phyloP scores from a whole-genome alignment of 768 basidiomycete genomes.

The Multifurca ochricompacta region DNA sequence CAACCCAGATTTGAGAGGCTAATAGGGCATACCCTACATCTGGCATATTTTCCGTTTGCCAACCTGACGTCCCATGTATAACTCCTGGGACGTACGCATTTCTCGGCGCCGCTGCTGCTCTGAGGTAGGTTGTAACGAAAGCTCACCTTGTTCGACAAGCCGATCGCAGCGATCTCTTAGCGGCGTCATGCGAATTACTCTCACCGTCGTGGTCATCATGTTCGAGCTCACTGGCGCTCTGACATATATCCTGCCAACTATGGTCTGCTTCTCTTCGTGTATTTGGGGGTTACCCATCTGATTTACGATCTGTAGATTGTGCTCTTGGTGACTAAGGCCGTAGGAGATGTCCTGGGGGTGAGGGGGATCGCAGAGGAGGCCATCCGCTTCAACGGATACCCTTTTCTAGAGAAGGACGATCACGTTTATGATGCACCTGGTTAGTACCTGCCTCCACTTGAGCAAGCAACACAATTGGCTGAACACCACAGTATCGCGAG shows the following conservation, averaged over 20 bases:
- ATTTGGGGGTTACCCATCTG: slow-evolving; percentile 16
- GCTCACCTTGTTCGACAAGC: background rate
- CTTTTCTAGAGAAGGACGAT: slow-evolving; percentile 94
- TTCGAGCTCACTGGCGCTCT: slow-evolving; percentile 96
- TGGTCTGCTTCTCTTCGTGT: slow-evolving; percentile 48
- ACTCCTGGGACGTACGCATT: slow-evolving; percentile 98
- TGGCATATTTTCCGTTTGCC: slow-evolving; percentile 85
- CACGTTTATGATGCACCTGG: slow-evolving; percentile 87
- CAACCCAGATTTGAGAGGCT: slow-evolving; percentile 1
- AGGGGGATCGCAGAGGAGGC: slow-evolving; percentile 95
- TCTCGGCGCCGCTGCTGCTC: slow-evolving; percentile 90
- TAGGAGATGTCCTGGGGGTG: slow-evolving; percentile 89
- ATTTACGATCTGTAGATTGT: slow-evolving; percentile 62
- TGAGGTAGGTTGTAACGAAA: slow-evolving; percentile 50
- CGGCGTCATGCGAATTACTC: slow-evolving; percentile 94
- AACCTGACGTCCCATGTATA: slow-evolving; percentile 91
- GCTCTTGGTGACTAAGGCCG: slow-evolving; percentile 91
- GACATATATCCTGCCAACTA: slow-evolving; percentile 94
- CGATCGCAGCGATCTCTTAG: slow-evolving; percentile 33
- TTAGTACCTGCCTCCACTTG: slow-evolving; percentile 31
- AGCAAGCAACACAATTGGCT: background rate
- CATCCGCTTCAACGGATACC: slow-evolving; percentile 96
- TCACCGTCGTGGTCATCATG: slow-evolving; percentile 98
- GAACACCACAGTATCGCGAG: slow-evolving; percentile 59
- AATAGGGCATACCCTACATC: slow-evolving; percentile 73